phyloP scores from a whole-genome alignment of 2,329 filamentous ascomycete species.

The Dothidotthia symphoricarpi region DNA sequence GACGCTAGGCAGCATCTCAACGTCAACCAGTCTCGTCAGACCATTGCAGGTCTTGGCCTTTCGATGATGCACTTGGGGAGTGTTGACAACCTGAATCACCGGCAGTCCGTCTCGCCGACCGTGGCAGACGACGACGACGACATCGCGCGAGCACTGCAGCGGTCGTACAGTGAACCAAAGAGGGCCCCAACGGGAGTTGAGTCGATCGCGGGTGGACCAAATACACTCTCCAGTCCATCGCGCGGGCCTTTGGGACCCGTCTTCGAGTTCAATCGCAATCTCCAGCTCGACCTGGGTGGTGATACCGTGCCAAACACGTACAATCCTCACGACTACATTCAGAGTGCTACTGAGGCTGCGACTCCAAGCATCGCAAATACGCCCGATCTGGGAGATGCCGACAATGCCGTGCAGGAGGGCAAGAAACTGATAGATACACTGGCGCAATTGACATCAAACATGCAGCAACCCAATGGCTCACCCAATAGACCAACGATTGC shows the following conservation, averaged over 20 bases:
- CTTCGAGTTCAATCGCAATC: constrained; percentile 31
- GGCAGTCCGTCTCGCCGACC: constrained; percentile 34
- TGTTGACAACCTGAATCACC: constrained; percentile 22
- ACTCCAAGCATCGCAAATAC: constrained; percentile 48
- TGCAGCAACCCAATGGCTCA: constrained; percentile 16
- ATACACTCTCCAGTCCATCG: constrained; percentile 13
- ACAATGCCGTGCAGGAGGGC: constrained; percentile 38
- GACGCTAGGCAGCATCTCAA: constrained; percentile 20
- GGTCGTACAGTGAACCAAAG: constrained; percentile 18
- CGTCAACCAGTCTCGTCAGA: constrained; percentile 21
- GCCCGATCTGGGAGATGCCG: constrained; percentile 39
- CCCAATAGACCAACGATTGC: constrained; percentile 16
- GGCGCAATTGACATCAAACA: constrained; percentile 23
- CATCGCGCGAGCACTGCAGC: constrained; percentile 10
- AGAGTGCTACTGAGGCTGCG: constrained; percentile 50
- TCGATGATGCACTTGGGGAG: constrained; percentile 32
- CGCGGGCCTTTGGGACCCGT: constrained; percentile 26
- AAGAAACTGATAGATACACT: constrained; percentile 36
- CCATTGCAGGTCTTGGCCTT: constrained; percentile 33
- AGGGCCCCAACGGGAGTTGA: constrained; percentile 18
- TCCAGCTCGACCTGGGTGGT: constrained; percentile 33
- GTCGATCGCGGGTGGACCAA: constrained; percentile 18
- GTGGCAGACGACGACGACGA: constrained; percentile 27
- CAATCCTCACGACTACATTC: constrained; percentile 42
- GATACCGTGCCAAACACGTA: constrained; percentile 40